Base-by-base conservation (phyloP, 2,329 filamentous ascomycete genomes). In the Beauveria australis region DNA sequence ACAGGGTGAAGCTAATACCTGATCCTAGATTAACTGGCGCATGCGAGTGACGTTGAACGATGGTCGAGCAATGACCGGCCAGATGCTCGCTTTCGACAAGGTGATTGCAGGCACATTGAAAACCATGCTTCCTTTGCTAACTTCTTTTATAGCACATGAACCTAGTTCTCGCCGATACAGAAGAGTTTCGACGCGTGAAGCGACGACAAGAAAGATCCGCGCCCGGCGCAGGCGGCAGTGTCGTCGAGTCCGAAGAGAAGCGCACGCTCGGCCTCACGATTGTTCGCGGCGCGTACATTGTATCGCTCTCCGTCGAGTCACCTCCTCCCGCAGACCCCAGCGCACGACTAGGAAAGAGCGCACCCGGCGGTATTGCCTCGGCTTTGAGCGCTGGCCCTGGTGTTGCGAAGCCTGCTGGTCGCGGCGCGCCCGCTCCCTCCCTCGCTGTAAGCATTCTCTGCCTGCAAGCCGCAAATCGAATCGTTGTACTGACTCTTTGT, bases 71-170 rank as follows among this genome's bases (percentile, higher is more conserved):
- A 95, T 99, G 87, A 92, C 92, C 46, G 94, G 92, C 64, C 92
- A 97, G 76, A 96, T 99, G 91, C 85, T 99, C 67, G 94, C 94
- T 59, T 99, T 97, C 71, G 94, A 99, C 77, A 97, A 97, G 85
- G 91, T 93, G 77, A 62, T 68, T 62, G 10, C 57, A 16, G 19
- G 33, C 68, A 69, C 10, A 40, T 41, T 28, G 5, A 19, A 47
- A 12, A 43, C 18, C 19, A 67, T 52, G 10, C 10, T 37, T 7
- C 44, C 57, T 48, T 52, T 55, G 41, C 62, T 63, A 43, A 64
- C 62, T 16, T 16, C 10, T 7, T 10, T 8, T 59, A 54, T 66
- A 96, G 92, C 94, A 99, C 77, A 99, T 99, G 94, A 99, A 99
- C 76, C 85, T 99, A 66, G 94, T 99, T 64, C 89, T 99, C 64